Conservation (phyloP, 2,329 filamentous ascomycete species). For the Aspergillus melleus region DNA sequence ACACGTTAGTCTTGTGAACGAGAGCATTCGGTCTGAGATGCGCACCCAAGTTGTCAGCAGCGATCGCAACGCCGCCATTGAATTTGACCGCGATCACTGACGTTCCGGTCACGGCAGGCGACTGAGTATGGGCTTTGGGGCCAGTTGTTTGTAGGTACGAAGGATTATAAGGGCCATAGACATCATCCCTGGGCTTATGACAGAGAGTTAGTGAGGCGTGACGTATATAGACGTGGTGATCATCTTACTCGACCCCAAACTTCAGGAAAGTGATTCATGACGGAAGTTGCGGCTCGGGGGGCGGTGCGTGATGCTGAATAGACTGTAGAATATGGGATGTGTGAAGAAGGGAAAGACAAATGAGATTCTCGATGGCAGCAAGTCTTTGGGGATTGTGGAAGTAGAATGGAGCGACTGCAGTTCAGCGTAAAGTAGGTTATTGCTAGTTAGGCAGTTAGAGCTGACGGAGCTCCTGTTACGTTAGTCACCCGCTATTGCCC, state of each 20-base stretch:
- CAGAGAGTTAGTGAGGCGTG: constrained; percentile 38
- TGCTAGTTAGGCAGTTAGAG: constrained; percentile 34
- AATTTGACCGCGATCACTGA: constrained; percentile 95
- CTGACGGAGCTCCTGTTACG: constrained; percentile 37
- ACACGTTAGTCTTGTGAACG: neutral
- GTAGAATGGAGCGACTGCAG: constrained; percentile 8
- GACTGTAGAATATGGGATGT: neutral
- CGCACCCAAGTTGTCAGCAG: constrained; percentile 91
- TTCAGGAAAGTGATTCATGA: constrained; percentile 66
- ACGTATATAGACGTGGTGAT: constrained; percentile 9
- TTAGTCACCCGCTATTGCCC: constrained; percentile 16
- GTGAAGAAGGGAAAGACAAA: neutral
- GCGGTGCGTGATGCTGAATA: neutral
- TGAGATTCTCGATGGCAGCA: neutral
- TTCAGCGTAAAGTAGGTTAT: neutral
- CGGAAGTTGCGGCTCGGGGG: constrained; percentile 20
- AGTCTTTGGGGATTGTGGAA: constrained; percentile 17
- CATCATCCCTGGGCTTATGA: constrained; percentile 85
- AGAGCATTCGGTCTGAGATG: neutral
- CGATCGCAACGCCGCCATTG: constrained; percentile 93
- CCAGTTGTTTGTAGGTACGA: constrained; percentile 72
- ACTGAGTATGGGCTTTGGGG: constrained; percentile 85
- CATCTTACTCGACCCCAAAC: constrained; percentile 62
- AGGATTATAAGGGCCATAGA: constrained; percentile 90
- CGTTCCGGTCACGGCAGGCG: constrained; percentile 91